These are phyloP conservation scores for Penicillium waksmanii DNA, from an alignment of 495 filamentous ascomycete genomes.

Conservation along the genomic window DNA sequence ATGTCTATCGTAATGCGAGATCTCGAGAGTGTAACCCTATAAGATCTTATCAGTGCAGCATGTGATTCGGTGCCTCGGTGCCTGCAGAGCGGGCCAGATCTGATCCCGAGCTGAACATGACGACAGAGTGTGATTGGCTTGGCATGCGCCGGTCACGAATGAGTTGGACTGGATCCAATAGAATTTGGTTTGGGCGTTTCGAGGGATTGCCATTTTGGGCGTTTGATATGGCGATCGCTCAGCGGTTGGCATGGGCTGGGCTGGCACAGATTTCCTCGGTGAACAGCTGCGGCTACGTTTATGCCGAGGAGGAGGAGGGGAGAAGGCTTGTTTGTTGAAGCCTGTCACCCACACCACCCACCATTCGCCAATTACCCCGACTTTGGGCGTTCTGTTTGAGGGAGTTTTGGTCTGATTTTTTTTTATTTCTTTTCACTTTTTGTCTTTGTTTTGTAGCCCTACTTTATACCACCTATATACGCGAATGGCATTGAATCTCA, in stretches of 20 bases:
- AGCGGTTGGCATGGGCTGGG: conserved; percentile 8
- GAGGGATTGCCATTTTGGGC: not conserved
- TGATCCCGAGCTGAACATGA: conserved; percentile 1
- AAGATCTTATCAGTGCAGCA: conserved; percentile 14
- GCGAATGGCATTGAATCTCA: conserved; percentile 9
- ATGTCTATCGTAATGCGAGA: conserved; percentile 86
- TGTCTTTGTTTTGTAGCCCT: not conserved
- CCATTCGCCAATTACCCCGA: not conserved
- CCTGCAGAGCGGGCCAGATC: not conserved
- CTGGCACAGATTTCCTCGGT: not conserved
- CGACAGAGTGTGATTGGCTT: not conserved
- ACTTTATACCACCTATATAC: conserved; percentile 25
- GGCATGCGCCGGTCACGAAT: conserved; percentile 4
- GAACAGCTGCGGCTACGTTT: not conserved
- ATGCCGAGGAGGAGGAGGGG: not conserved
- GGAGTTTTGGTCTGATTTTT: conserved; percentile 15
- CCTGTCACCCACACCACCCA: too few species aligned
- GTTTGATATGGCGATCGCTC: conserved; percentile 7
- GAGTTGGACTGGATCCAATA: conserved; percentile 21
- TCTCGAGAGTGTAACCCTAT: conserved; percentile 59
- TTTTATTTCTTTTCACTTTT: not conserved
- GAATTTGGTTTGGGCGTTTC: conserved; percentile 3
- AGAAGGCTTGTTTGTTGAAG: not conserved
- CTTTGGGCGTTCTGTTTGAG: not conserved
- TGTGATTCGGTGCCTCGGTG: conserved; percentile 16